Evolutionary conservation across 192 early-diverging fungal species (phyloP), one percentile per base, ranked within the genome.

Genomic region (Coemansia sp.): DNA sequence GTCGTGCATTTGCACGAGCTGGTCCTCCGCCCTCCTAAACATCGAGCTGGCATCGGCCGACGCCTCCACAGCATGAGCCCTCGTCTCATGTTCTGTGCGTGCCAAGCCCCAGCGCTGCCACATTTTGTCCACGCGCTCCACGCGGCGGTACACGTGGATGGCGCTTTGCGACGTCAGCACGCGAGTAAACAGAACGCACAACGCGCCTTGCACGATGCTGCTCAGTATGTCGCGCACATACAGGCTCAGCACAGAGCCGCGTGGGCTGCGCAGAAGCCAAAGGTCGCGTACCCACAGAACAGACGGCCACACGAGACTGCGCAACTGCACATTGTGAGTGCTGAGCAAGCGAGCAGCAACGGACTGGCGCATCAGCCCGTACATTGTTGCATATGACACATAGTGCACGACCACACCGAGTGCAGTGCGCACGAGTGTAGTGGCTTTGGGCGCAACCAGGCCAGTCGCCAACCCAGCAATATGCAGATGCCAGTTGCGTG

Each of bases 351-450:
- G 68, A 25, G 58, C 50, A 2, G 57, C 51, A 1, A 72, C 49
- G 18, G 69, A 58, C 40, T 77, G 74, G 4, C 74, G 74, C 52
- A 67, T 20, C 4, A 56, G 25, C 5, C 74, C 74, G 66, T 77
- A 77, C 14, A 68, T n/a, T 12, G 67, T n/a, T 10, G 56, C 61
- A 20, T 64, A 77, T 11, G 18, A 11, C 2, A 15, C 9, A 58
- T 77, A 77, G 57, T 77, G 74, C 47, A 68, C 14, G 1, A 28
- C 31, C n/a, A 68, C 37, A 23, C 61, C 42, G 9, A 17, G 42
- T 3, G 56, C 11, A 44, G 57, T 61, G 1, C 18, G 55, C 5
- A 2, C 3, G 0, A 66, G 7, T 3, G 63, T 37, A 14, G 24
- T 37, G 15, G 48, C 0, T 20, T 58, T 53, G 15, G 69, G 59